phyloP scores from a whole-genome alignment of 192 early-diverging fungal genomes.

The Geranomyces michiganensis region DNA sequence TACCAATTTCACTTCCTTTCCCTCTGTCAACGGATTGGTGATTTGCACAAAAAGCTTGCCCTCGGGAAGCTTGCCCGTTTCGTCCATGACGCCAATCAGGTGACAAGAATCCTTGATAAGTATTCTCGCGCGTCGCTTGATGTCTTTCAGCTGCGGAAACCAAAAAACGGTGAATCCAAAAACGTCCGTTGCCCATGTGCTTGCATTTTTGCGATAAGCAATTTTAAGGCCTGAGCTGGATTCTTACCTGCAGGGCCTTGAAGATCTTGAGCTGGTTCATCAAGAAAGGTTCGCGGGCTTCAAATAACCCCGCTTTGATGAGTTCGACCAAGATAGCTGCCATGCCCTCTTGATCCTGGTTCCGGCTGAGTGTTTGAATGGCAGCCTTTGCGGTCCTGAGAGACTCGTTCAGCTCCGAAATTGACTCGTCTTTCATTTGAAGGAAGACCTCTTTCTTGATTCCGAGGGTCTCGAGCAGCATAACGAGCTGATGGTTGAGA shows the following conservation, averaged over 20 bases:
- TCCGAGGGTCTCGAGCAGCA: conserved; percentile 32
- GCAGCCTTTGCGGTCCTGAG: conserved; percentile 23
- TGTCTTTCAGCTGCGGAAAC: conserved; percentile 21
- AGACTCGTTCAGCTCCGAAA: conserved; percentile 14
- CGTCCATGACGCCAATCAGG: conserved; percentile 51
- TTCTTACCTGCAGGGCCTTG: conserved; percentile 26
- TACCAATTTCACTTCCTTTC: conserved; percentile 20
- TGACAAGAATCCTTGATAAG: conserved; percentile 33
- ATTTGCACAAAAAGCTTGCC: conserved; percentile 43
- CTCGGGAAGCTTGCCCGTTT: conserved; percentile 40
- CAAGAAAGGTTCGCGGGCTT: conserved; percentile 35
- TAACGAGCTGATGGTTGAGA: conserved; percentile 38
- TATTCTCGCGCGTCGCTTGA: conserved; percentile 43
- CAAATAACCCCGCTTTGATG: conserved; percentile 38
- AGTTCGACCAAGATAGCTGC: conserved; percentile 20
- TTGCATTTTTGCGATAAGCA: neutral
- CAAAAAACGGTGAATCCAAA: too few relatives aligned
- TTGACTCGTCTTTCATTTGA: conserved; percentile 20
- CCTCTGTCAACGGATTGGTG: conserved; percentile 42
- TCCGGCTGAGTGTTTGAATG: conserved; percentile 24
- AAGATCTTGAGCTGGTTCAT: conserved; percentile 37
- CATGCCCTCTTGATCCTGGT: conserved; percentile 24
- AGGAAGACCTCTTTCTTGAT: conserved; percentile 29
- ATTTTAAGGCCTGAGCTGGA: neutral
- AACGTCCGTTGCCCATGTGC: neutral